Conservation (phyloP, 257 asterid genomes). For the Thymus quinquecostatus region DNA sequence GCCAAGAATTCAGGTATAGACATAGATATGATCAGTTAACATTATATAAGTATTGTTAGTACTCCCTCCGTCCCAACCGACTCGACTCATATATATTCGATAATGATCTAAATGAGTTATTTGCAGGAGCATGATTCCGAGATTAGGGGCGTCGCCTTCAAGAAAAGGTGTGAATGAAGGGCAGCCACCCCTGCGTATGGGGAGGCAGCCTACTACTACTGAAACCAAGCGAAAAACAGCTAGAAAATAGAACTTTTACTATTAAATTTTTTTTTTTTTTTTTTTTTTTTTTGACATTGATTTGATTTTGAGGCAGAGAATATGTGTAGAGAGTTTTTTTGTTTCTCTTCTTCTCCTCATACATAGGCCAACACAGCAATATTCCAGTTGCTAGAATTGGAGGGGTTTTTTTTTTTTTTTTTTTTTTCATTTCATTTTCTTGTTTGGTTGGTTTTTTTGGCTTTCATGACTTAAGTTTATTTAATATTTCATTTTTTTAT, state of each 20-base stretch:
- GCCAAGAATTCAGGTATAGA: slow-evolving; percentile 63
- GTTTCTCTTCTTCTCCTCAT: slow-evolving; percentile 7
- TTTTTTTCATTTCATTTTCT: neutral
- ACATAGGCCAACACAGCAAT: slow-evolving; percentile 50
- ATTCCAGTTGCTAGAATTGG: slow-evolving; percentile 49
- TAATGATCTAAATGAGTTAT: too few species aligned
- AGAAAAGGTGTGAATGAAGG: slow-evolving; percentile 50
- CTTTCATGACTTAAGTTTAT: slow-evolving; percentile 30
- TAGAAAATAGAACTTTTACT: slow-evolving; percentile 51
- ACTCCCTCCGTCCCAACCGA: too few species aligned
- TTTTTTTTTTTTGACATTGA: slow-evolving; percentile 11
- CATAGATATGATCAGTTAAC: too few species aligned
- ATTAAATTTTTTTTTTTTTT: neutral
- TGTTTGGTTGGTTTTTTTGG: slow-evolving; percentile 27
- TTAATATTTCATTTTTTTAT: neutral
- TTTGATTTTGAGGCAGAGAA: slow-evolving; percentile 40
- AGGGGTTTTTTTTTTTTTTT: neutral
- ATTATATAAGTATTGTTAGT: too few species aligned
- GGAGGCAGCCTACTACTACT: slow-evolving; percentile 51
- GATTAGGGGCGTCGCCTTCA: slow-evolving; percentile 60
- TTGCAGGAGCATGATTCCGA: slow-evolving; percentile 58
- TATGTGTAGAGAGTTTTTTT: slow-evolving; percentile 23
- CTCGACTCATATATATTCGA: too few species aligned
- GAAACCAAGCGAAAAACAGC: slow-evolving; percentile 60
- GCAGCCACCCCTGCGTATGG: slow-evolving; percentile 57